Conservation (phyloP, 2,329 filamentous ascomycete species). For the Fusarium aywerte region DNA sequence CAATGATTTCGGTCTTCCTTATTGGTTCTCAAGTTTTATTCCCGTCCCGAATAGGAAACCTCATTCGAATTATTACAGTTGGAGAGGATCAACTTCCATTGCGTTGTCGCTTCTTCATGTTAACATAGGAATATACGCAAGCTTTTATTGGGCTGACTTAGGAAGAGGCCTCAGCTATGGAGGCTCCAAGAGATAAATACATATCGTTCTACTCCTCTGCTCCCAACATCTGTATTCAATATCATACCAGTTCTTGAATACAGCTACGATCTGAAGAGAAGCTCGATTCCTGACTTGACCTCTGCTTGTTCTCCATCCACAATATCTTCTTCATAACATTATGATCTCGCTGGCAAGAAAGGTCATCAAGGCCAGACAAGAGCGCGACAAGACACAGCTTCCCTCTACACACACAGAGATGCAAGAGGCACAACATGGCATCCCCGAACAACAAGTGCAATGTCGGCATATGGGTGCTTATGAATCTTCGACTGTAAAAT, state of each 20-base stretch:
- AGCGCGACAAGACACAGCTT: slow-evolving; percentile 7
- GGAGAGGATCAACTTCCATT: slow-evolving; percentile 1
- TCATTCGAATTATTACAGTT: slow-evolving; percentile 31
- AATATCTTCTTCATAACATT: neutral
- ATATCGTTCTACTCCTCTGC: neutral
- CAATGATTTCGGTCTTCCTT: neutral
- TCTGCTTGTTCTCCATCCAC: neutral
- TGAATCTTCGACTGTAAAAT: slow-evolving; percentile 35
- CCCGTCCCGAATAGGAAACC: slow-evolving; percentile 29
- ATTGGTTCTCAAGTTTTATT: slow-evolving; percentile 15
- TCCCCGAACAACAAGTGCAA: slow-evolving; percentile 11
- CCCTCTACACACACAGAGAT: neutral
- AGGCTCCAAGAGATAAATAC: slow-evolving; percentile 25
- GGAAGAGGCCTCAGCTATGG: neutral
- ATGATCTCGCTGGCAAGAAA: slow-evolving; percentile 34
- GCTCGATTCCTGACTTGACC: neutral
- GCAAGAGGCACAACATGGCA: slow-evolving; percentile 1
- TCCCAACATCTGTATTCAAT: neutral
- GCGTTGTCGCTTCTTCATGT: neutral
- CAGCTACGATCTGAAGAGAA: neutral
- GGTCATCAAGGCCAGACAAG: slow-evolving; percentile 15
- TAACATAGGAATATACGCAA: neutral
- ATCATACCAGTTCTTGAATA: neutral
- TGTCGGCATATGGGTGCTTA: slow-evolving; percentile 40
- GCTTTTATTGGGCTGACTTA: neutral